These are phyloP conservation scores for Cryphonectria naterciae DNA, from an alignment of 2,329 filamentous ascomycete species.

Conservation along the genomic window DNA sequence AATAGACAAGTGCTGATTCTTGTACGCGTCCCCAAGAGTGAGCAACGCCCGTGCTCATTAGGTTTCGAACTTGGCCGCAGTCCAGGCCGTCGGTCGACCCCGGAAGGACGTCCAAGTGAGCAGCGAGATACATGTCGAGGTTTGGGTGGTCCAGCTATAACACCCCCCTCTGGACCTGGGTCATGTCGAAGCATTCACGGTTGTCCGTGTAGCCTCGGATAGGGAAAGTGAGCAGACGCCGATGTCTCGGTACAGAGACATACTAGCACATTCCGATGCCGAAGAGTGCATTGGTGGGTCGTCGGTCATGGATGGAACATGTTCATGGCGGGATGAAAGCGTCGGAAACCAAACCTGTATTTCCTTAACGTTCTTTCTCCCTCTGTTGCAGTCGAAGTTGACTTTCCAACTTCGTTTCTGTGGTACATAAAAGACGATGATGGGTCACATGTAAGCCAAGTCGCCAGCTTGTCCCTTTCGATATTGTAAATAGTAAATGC, in stretches of 20 bases:
- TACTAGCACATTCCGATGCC: slow-evolving; percentile 3
- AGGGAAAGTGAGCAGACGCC: not conserved
- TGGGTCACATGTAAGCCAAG: not conserved
- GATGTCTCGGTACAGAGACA: slow-evolving; percentile 4
- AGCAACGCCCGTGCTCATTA: not conserved
- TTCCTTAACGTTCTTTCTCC: not conserved
- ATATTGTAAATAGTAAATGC: not conserved
- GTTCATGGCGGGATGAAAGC: not conserved
- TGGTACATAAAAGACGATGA: not conserved
- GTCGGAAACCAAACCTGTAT: not conserved
- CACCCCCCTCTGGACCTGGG: not conserved
- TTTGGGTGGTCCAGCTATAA: not conserved
- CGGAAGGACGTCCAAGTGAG: not conserved
- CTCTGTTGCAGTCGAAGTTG: not conserved
- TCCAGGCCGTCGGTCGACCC: not conserved
- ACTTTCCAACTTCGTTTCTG: not conserved
- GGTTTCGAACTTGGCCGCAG: not conserved
- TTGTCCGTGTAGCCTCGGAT: not conserved
- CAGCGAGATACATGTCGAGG: not conserved
- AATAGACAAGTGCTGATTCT: not conserved
- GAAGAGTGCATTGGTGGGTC: slow-evolving; percentile 17
- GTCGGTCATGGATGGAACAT: not conserved
- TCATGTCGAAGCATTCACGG: not conserved
- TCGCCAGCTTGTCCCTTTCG: not conserved
- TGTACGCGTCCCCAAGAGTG: not conserved